These are phyloP conservation scores for Trichoderma reesei DNA, from an alignment of 495 filamentous ascomycete genomes.

Conservation along the genomic window DNA sequence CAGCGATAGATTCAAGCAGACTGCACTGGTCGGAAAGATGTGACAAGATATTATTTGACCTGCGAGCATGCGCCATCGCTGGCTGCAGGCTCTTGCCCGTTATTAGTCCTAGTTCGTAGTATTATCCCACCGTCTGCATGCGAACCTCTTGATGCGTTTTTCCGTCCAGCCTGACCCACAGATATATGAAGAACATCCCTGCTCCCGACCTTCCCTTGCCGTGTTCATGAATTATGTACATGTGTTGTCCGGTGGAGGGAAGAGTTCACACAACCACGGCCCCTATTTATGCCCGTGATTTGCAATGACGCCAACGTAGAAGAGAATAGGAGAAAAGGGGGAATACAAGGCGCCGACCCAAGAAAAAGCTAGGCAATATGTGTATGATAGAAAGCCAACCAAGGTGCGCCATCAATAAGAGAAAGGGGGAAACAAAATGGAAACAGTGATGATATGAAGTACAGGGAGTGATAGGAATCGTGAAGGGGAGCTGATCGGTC, in stretches of 20 bases:
- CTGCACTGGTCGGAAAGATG: not conserved
- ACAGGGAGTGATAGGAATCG: not conserved
- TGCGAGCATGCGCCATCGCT: not conserved
- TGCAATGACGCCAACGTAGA: not conserved
- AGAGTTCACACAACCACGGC: not conserved
- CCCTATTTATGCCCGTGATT: not conserved
- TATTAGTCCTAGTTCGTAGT: not conserved
- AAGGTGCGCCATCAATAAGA: not conserved
- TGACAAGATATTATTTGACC: not conserved
- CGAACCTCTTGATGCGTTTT: not conserved
- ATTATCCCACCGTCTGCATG: not conserved
- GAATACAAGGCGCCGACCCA: too few relatives aligned
- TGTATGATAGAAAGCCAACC: not conserved
- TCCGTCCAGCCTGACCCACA: not conserved
- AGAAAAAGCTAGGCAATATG: not conserved
- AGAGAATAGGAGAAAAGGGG: not conserved
- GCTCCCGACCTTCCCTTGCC: not conserved
- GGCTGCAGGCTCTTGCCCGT: not conserved
- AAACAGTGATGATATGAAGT: not conserved
- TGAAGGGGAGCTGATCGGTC: not conserved
- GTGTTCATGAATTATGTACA: not conserved
- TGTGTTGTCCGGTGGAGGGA: not conserved
- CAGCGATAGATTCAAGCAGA: not conserved
- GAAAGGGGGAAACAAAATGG: not conserved
- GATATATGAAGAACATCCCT: not conserved